phyloP scores from a whole-genome alignment of 495 filamentous ascomycete genomes.

The Delitschia confertaspora region DNA sequence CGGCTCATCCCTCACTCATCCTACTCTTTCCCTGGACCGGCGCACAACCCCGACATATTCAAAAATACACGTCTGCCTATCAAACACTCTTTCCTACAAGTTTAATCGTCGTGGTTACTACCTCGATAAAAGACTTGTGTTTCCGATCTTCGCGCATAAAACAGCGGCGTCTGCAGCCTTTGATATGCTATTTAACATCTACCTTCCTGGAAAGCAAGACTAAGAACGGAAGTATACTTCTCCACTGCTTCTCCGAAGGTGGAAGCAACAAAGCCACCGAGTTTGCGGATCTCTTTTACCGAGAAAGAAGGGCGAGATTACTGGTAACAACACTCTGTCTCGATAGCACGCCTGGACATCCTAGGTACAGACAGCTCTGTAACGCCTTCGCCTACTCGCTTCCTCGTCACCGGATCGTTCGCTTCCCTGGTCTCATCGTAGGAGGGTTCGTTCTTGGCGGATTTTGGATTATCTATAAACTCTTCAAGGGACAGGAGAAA shows the following conservation, averaged over 20 bases:
- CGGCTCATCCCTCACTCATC: conserved; percentile 25
- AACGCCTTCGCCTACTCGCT: conserved; percentile 25
- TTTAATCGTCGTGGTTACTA: conserved; percentile 30
- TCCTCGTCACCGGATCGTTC: conserved; percentile 20
- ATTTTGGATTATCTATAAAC: conserved; percentile 20
- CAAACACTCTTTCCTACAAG: conserved; percentile 35
- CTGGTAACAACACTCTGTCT: conserved; percentile 32
- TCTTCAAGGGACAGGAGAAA: conserved; percentile 20
- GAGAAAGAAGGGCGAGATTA: conserved; percentile 7
- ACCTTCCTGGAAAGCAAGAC: not conserved
- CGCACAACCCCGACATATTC: conserved; percentile 35
- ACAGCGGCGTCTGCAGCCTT: not conserved
- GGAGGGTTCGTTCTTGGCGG: conserved; percentile 23
- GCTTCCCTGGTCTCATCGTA: conserved; percentile 13
- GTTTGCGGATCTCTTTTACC: conserved; percentile 28
- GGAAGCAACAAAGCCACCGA: conserved; percentile 33
- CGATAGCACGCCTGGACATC: conserved; percentile 34
- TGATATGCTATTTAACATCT: too few species aligned
- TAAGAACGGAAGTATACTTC: conserved; percentile 23
- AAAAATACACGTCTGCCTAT: conserved; percentile 41
- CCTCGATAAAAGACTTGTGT: conserved; percentile 8
- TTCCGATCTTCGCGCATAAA: not conserved
- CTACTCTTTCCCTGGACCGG: conserved; percentile 41
- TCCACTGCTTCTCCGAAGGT: conserved; percentile 42
- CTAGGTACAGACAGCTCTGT: conserved; percentile 18